phyloP scores from a whole-genome alignment of 1,284 basidiomycete species.

The Pterulicium gracile region DNA sequence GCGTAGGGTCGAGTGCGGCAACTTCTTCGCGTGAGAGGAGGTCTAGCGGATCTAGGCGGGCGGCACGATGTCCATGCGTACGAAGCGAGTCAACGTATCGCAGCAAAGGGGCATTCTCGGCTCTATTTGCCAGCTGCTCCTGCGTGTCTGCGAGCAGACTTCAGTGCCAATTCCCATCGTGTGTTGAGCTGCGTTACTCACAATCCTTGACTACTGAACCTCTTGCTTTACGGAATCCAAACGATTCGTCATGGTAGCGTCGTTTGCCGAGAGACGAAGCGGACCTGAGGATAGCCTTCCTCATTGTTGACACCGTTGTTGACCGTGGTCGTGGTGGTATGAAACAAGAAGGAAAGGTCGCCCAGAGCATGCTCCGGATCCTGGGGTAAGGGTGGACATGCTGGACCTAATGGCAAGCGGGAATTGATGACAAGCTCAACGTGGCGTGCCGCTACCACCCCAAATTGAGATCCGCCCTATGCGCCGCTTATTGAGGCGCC shows the following conservation, averaged over 20 bases:
- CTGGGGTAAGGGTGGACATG: slow-evolving; percentile 1
- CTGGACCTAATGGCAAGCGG: background rate
- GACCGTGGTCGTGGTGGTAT: background rate
- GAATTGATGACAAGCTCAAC: background rate
- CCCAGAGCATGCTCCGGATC: background rate
- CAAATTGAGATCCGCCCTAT: too few species aligned
- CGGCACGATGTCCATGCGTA: slow-evolving; percentile 71
- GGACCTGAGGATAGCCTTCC: background rate
- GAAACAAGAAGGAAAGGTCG: background rate
- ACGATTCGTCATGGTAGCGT: slow-evolving; percentile 73
- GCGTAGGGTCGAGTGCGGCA: slow-evolving; percentile 64
- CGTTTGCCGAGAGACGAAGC: slow-evolving; percentile 12
- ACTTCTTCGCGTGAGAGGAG: slow-evolving; percentile 79
- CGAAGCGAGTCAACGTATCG: slow-evolving; percentile 84
- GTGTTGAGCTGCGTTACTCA: slow-evolving; percentile 28
- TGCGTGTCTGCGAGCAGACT: slow-evolving; percentile 46
- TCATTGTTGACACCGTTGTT: background rate
- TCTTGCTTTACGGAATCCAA: slow-evolving; percentile 63
- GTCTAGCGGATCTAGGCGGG: slow-evolving; percentile 78
- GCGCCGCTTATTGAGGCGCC: too few species aligned
- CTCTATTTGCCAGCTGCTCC: slow-evolving; percentile 67
- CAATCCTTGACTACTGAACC: slow-evolving; percentile 67
- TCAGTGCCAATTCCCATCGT: background rate
- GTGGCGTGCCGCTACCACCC: too few species aligned
- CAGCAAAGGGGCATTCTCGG: slow-evolving; percentile 65